Base-by-base conservation (phyloP, 805 yeast species). In the Myxozyma kluyveri region DNA sequence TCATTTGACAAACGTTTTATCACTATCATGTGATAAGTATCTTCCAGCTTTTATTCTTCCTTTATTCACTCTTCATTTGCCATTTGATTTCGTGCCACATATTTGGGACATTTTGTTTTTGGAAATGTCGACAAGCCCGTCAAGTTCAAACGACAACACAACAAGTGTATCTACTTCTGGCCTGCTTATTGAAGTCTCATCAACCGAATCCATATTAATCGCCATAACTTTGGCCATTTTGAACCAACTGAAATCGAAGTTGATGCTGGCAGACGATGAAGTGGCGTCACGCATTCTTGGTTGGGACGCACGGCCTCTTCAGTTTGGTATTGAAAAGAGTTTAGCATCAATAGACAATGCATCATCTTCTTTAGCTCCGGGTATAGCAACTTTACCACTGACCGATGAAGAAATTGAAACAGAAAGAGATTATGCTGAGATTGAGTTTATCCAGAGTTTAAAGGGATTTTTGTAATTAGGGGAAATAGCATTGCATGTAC, bases 21-120 rank as follows among this genome's bases (percentile, higher is more conserved):
- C 69, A 7, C 55, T 84, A 27, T 50, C 65, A 4, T 72, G 82
- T 2, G 24, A 39, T 2, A 74, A 69, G 3, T 76, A 77, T 48
- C 64, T 83, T 4, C 71, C 67, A 22, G 70, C 74, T 2, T 60
- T 80, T 46, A 56, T 81, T 2, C 45, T 49, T 22, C 61, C 77
- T 19, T 54, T 81, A 18, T 78, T 82, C 61, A 63, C 81, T 1
- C 67, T 71, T 45, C 70, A 74, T 23, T 61, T 82, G 40, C 63
- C 72, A 10, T 66, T 78, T 42, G 83, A 81, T 31, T 65, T 75
- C 1, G 65, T 77, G 5, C 68, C 74, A 23, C 73, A 80, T 14
- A 58, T 84, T 4, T 61, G 84, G 54, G 90, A 84, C 63, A 70
- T 83, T 3, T 75, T 74, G 63, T 63, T 82, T 9, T 82, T 82